phyloP scores from a whole-genome alignment of 371 early-diverging fungal genomes.

The Lichtheimia ramosa region DNA sequence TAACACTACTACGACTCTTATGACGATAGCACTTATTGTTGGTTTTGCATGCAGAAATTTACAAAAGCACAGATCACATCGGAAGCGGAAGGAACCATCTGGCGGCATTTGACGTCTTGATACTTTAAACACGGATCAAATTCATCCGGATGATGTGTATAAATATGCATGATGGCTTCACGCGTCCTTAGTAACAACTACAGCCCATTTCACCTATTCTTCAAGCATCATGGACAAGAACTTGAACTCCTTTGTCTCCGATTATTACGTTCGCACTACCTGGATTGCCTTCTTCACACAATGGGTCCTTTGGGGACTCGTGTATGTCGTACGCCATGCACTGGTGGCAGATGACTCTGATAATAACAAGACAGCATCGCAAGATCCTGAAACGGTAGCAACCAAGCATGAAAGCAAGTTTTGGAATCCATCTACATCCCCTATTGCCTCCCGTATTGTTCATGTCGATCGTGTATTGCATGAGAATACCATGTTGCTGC shows the following conservation, averaged over 20 bases:
- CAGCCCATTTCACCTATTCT: no score
- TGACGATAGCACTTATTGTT: no score
- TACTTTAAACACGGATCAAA: no score
- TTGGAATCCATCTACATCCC: not conserved
- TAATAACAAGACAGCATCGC: constrained; percentile 14
- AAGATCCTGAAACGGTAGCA: constrained; percentile 21
- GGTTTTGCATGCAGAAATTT: no score
- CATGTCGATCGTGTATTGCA: constrained; percentile 29
- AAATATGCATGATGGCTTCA: no score
- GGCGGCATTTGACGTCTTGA: no score
- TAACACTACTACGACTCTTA: no score
- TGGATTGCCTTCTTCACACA: constrained; percentile 40
- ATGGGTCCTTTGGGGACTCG: constrained; percentile 32
- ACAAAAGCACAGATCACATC: no score
- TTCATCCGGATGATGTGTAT: no score
- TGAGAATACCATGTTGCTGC: constrained; percentile 37
- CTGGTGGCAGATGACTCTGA: constrained; percentile 12
- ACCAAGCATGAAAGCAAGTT: constrained; percentile 10
- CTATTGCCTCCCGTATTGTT: constrained; percentile 2
- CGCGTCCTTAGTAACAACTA: no score
- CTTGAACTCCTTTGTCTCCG: constrained; percentile 21
- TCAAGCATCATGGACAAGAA: constrained; percentile 8
- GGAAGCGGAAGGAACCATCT: no score
- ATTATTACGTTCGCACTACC: constrained; percentile 22
- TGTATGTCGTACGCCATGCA: constrained; percentile 23